Conservation (phyloP, 2,329 filamentous ascomycete species). For the Tolypocladium album region DNA sequence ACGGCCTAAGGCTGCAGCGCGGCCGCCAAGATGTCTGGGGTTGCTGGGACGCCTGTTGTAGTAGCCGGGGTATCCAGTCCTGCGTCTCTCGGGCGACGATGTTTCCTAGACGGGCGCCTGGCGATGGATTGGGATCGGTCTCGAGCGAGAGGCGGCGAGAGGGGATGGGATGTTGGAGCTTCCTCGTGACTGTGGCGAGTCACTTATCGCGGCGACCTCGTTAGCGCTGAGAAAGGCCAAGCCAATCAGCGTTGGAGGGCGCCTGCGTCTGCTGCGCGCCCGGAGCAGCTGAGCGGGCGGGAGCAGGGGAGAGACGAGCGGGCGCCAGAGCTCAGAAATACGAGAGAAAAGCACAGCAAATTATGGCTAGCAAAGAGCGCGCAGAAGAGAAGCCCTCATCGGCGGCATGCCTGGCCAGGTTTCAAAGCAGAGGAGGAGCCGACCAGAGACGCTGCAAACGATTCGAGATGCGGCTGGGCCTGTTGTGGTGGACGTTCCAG, state of each 20-base stretch:
- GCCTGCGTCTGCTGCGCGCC: background rate
- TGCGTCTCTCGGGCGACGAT: background rate
- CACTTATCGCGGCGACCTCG: background rate
- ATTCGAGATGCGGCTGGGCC: background rate
- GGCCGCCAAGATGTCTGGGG: background rate
- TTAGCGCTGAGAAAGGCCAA: background rate
- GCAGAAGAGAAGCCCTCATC: background rate
- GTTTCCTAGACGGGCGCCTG: background rate
- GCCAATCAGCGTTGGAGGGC: background rate
- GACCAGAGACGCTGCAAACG: background rate
- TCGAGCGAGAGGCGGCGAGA: background rate
- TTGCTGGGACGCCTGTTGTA: background rate
- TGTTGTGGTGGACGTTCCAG: background rate
- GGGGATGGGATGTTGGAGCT: background rate
- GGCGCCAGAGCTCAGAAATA: background rate
- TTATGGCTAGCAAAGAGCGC: background rate
- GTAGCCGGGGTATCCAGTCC: background rate
- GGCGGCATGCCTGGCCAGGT: background rate
- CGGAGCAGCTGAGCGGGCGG: background rate
- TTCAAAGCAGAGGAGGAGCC: background rate
- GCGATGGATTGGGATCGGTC: background rate
- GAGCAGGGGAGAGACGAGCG: background rate
- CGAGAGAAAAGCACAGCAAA: background rate
- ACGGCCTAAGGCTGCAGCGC: conserved; percentile 1
- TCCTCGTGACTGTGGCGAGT: background rate